Percentiles rank a stretch among this genome's conserved stretches.
Evolutionary conservation across 2,329 filamentous ascomycete species (phyloP).

Genomic region (Phialemoniopsis sp.): DNA sequence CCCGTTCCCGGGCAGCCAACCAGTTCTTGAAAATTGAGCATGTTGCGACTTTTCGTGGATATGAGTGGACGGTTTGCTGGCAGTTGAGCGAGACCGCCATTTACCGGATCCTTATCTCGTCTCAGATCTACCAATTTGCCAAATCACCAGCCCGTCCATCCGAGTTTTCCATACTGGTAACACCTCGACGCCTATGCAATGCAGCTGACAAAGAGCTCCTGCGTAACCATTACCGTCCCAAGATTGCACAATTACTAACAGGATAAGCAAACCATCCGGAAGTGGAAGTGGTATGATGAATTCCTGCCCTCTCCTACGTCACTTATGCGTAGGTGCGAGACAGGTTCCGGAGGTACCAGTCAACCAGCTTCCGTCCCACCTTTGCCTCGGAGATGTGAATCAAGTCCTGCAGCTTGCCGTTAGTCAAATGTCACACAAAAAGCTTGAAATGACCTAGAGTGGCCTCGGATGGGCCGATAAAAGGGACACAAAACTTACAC

Average conservation of each 20-base stretch:
- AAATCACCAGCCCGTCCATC: conserved; percentile 14
- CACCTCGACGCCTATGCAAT: conserved; percentile 32
- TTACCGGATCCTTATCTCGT: too few species aligned
- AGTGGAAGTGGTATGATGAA: not conserved
- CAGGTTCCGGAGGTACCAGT: conserved; percentile 98
- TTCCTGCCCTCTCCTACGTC: not conserved
- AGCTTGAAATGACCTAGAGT: not conserved
- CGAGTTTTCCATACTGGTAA: conserved; percentile 12
- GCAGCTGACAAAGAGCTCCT: conserved; percentile 18
- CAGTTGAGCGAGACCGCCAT: too few species aligned
- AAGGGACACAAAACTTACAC: conserved; percentile 54
- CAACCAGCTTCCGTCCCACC: conserved; percentile 92
- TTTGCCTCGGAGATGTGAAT: conserved; percentile 99
- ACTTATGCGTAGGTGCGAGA: conserved; percentile 80
- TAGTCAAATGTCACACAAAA: conserved; percentile 9
- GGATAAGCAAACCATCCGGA: conserved; percentile 1
- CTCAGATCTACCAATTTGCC: conserved; percentile 2
- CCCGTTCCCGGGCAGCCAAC: too few species aligned
- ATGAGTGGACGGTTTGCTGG: not conserved
- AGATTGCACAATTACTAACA: conserved; percentile 12
- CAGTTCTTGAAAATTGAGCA: too few species aligned
- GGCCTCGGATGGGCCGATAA: not conserved
- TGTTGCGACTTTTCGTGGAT: too few species aligned
- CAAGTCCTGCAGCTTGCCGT: conserved; percentile 60
- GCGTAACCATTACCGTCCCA: conserved; percentile 6